Conservation (phyloP, 2,329 filamentous ascomycete species). For the Rhexocercosporidium sp. region DNA sequence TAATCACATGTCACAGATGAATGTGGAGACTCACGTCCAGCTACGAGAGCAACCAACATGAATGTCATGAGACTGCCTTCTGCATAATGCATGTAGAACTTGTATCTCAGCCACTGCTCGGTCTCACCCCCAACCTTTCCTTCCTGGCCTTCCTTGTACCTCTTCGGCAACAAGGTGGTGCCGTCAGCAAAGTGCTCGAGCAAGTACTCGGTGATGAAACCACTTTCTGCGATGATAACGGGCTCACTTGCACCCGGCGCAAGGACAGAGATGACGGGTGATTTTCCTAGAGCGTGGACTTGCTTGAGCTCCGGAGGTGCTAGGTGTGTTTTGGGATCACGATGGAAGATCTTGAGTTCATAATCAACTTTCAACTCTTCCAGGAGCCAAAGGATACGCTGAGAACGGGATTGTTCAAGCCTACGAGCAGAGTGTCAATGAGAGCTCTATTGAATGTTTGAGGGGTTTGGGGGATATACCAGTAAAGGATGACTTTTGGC, state of each 20-base stretch:
- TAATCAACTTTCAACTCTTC: slow-evolving; percentile 77
- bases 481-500: slow-evolving; percentile 60
- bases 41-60: slow-evolving; percentile 67
- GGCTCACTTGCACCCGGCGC: slow-evolving; percentile 48
- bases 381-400: slow-evolving; percentile 73
- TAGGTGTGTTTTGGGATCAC: slow-evolving; percentile 62
- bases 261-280: slow-evolving; percentile 75
- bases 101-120: slow-evolving; percentile 62
- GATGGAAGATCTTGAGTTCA: slow-evolving; percentile 80
- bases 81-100: slow-evolving; percentile 80
- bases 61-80: slow-evolving; percentile 84
- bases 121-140: slow-evolving; percentile 64
- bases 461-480: slow-evolving; percentile 44
- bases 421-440: slow-evolving; percentile 27
- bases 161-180: slow-evolving; percentile 55
- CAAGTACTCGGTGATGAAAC: slow-evolving; percentile 81
- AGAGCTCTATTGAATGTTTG: not conserved
- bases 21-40: slow-evolving; percentile 48
- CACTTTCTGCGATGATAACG: slow-evolving; percentile 79
- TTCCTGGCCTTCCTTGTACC: slow-evolving; percentile 63
- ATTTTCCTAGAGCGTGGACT: slow-evolving; percentile 86
- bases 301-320: slow-evolving; percentile 78
- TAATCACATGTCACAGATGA: not conserved
- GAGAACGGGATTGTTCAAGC: slow-evolving; percentile 50
- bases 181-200: slow-evolving; percentile 63